A percentile compares a stretch with the other conserved stretches of the same genome.
phyloP scores from a whole-genome alignment of 2,329 filamentous ascomycete species.

The Fusarium concolor region DNA sequence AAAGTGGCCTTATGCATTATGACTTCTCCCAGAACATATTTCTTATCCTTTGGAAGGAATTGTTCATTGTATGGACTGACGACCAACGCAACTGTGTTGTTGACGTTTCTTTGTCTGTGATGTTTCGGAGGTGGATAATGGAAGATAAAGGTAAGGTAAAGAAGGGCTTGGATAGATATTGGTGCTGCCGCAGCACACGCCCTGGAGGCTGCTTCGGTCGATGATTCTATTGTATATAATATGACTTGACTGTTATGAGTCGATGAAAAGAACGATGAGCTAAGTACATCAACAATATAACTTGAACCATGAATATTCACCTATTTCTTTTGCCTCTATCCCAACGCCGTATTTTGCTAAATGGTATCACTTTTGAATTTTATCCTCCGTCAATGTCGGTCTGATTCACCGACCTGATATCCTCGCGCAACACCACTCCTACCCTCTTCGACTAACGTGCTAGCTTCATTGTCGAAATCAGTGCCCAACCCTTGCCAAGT shows the following conservation, averaged over 20 bases:
- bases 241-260: constrained; percentile 15
- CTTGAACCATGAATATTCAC: not conserved
- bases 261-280: constrained; percentile 5
- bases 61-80: constrained; percentile 13
- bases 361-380: constrained; percentile 26
- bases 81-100: constrained; percentile 33
- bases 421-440: constrained; percentile 88
- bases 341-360: constrained; percentile 27
- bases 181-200: constrained; percentile 18
- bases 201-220: constrained; percentile 31
- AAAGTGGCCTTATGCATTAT: constrained; percentile 33
- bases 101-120: not conserved
- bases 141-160: not conserved
- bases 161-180: constrained; percentile 1
- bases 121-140: not conserved
- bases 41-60: constrained; percentile 14
- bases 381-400: constrained; percentile 44
- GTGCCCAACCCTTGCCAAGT: constrained; percentile 94
- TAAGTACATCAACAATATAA: not conserved
- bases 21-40: constrained; percentile 27
- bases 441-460: constrained; percentile 84
- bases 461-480: constrained; percentile 75
- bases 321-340: constrained; percentile 17
- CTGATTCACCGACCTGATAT: constrained; percentile 77
- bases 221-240: constrained; percentile 34